Conservation (phyloP, 2,329 filamentous ascomycete species). For the Fusarium sp. region DNA sequence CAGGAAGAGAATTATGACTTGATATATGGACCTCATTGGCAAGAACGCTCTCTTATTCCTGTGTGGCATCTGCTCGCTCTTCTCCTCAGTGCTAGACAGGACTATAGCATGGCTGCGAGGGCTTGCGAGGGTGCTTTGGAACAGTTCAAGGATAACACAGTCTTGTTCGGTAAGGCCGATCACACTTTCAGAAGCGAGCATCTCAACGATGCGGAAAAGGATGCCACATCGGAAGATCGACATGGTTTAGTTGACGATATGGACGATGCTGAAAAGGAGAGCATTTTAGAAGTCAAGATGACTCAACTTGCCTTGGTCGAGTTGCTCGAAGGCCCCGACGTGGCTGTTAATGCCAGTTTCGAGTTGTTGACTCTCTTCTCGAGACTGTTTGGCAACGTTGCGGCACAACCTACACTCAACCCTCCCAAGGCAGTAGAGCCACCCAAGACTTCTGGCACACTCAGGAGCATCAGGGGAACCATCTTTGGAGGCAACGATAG, state of each 20-base stretch:
- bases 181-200: conserved; percentile 75
- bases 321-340: conserved; percentile 84
- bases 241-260: conserved; percentile 81
- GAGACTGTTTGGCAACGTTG: conserved; percentile 77
- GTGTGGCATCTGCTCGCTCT: conserved; percentile 94
- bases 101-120: conserved; percentile 83
- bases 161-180: conserved; percentile 77
- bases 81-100: conserved; percentile 87
- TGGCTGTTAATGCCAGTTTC: conserved; percentile 89
- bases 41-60: conserved; percentile 78
- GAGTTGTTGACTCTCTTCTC: conserved; percentile 88
- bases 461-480: conserved; percentile 79
- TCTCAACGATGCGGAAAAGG: conserved; percentile 68
- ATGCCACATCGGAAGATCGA: conserved; percentile 41
- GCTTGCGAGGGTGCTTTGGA: conserved; percentile 94
- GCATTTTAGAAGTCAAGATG: conserved; percentile 94
- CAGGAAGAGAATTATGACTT: conserved; percentile 61
- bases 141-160: conserved; percentile 81
- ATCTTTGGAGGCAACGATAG: conserved; percentile 78
- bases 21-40: conserved; percentile 67
- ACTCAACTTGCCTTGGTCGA: conserved; percentile 91
- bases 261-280: conserved; percentile 86
- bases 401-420: conserved; percentile 63
- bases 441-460: conserved; percentile 80
- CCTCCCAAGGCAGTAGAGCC: conserved; percentile 64